A percentile compares a stretch with the other conserved stretches of the same genome.
These are phyloP conservation scores for Curvularia spicifera DNA, from an alignment of 2,329 filamentous ascomycete genomes.

Conservation along the genomic window DNA sequence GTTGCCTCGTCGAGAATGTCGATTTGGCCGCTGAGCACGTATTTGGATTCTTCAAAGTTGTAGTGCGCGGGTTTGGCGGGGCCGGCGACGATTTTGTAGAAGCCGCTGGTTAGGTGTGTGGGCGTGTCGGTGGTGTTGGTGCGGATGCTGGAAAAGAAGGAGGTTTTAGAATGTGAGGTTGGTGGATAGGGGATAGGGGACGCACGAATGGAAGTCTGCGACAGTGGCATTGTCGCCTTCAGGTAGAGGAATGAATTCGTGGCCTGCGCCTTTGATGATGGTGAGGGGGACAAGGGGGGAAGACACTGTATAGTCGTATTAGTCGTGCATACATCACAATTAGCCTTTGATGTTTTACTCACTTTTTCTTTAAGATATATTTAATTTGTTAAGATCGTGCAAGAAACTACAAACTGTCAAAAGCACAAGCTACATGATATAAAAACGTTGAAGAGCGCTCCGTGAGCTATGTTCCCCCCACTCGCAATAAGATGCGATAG, in stretches of 20 bases:
- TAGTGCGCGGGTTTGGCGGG: constrained; percentile 24
- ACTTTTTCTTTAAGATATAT: neutral
- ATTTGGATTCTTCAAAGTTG: constrained; percentile 30
- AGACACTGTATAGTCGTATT: constrained; percentile 13
- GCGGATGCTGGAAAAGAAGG: constrained; percentile 9
- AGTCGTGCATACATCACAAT: neutral
- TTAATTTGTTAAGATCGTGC: neutral
- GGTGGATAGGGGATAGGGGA: neutral
- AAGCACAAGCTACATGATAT: neutral
- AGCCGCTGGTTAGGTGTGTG: constrained; percentile 27
- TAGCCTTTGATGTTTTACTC: neutral
- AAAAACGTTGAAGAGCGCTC: neutral
- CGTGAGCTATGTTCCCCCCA: neutral
- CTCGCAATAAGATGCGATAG: constrained; percentile 12
- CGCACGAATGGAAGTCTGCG: constrained; percentile 29
- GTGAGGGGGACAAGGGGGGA: constrained; percentile 26
- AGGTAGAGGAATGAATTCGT: constrained; percentile 27
- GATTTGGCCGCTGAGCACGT: constrained; percentile 28
- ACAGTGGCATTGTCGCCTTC: constrained; percentile 28
- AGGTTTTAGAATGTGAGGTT: neutral
- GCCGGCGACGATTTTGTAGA: constrained; percentile 31
- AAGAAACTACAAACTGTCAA: neutral
- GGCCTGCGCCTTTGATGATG: constrained; percentile 31
- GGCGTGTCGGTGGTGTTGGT: constrained; percentile 24
- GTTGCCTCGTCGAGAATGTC: constrained; percentile 29